Evolutionary conservation across 192 early-diverging fungal genomes (phyloP).

Genomic region (Rhizophlyctis rosea): DNA sequence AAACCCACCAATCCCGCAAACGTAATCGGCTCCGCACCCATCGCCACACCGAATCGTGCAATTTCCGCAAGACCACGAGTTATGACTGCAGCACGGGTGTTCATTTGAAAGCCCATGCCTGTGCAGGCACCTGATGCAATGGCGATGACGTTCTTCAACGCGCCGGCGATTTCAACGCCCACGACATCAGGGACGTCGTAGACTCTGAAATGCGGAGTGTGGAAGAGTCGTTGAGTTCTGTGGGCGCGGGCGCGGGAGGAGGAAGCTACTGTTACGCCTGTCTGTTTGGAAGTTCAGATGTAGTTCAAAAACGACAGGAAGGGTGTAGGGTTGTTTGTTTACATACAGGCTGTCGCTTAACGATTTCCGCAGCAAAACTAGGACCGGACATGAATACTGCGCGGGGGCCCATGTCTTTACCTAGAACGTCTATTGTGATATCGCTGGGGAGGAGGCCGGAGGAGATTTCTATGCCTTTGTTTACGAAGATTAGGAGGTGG

Average conservation of each 20-base stretch:
- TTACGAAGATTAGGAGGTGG: constrained; percentile 52
- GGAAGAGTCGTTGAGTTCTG: constrained; percentile 44
- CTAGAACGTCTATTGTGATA: constrained; percentile 40
- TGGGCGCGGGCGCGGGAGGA: constrained; percentile 21
- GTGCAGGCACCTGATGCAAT: constrained; percentile 45
- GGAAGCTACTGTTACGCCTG: constrained; percentile 46
- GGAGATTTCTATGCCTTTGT: constrained; percentile 53
- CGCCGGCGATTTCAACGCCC: constrained; percentile 50
- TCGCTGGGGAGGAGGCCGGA: constrained; percentile 39
- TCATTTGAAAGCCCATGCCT: constrained; percentile 47
- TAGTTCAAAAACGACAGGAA: neutral
- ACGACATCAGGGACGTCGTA: constrained; percentile 42
- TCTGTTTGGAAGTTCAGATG: constrained; percentile 1
- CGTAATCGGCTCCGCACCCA: constrained; percentile 50
- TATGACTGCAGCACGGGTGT: constrained; percentile 50
- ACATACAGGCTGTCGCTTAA: constrained; percentile 37
- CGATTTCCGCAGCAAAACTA: constrained; percentile 49
- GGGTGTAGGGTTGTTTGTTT: neutral
- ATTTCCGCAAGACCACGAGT: constrained; percentile 49
- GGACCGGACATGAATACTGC: constrained; percentile 51
- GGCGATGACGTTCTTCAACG: constrained; percentile 54
- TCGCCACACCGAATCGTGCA: constrained; percentile 41
- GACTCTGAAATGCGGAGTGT: constrained; percentile 50
- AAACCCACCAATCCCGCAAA: constrained; percentile 37
- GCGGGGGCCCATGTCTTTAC: constrained; percentile 24